These are phyloP conservation scores for Tanacetum coccineum DNA, from an alignment of 129 eudicot species.

Conservation along the genomic window DNA sequence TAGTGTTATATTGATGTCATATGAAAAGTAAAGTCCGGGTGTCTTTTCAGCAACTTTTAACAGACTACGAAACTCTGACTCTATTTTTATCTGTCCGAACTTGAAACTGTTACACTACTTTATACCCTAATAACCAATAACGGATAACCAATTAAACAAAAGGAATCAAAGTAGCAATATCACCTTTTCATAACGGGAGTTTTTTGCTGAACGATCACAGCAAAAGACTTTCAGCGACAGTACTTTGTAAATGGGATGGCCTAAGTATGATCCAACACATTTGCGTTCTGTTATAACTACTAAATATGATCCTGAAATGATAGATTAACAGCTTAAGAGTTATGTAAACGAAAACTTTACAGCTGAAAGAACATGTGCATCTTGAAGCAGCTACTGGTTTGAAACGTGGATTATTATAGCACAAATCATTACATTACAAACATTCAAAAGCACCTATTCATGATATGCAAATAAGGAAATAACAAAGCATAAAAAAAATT, in stretches of 20 bases:
- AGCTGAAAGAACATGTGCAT: neutral
- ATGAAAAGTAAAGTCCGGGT: conserved; percentile 70
- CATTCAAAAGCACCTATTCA: neutral
- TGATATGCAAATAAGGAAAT: too few species aligned
- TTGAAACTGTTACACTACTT: neutral
- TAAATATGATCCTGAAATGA: conserved; percentile 58
- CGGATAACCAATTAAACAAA: neutral
- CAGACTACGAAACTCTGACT: conserved; percentile 55
- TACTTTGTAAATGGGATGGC: conserved; percentile 68
- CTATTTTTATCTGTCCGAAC: conserved; percentile 65
- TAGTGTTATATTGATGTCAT: conserved; percentile 73
- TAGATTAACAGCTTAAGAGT: conserved; percentile 5
- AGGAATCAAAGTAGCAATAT: neutral
- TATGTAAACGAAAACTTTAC: neutral
- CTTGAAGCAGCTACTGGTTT: neutral
- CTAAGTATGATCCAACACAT: conserved; percentile 70
- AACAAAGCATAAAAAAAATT: neutral
- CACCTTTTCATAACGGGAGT: conserved; percentile 62
- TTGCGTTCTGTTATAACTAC: conserved; percentile 61
- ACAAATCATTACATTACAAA: neutral
- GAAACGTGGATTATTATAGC: too few species aligned
- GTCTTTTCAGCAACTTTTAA: conserved; percentile 62
- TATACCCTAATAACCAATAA: neutral
- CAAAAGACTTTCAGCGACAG: conserved; percentile 59
- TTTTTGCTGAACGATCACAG: conserved; percentile 61